These are phyloP conservation scores for Apiotrichum domesticum DNA, from an alignment of 1,284 basidiomycete genomes.

Conservation along the genomic window DNA sequence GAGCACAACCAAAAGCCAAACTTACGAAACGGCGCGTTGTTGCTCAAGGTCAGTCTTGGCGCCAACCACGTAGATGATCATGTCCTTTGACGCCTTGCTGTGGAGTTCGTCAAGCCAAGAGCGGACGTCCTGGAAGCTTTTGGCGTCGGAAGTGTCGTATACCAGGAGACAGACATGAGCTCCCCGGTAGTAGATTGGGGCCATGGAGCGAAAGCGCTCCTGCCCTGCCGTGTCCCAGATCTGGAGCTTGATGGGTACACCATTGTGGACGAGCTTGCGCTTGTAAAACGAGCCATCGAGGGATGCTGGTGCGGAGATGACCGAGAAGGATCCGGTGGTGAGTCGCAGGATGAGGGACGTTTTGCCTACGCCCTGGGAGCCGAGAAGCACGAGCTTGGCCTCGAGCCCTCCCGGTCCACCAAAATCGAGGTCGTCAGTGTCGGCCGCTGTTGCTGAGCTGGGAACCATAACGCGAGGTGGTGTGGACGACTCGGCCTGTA, in stretches of 20 bases:
- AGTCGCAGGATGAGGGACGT: conserved; percentile 89
- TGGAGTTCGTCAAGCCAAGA: conserved; percentile 76
- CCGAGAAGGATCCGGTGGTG: conserved; percentile 83
- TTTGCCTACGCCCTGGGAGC: conserved; percentile 95
- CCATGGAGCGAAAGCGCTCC: conserved; percentile 92
- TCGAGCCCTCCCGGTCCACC: conserved; percentile 55
- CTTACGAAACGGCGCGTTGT: conserved; percentile 33
- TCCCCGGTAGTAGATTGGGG: conserved; percentile 56
- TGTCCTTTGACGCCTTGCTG: conserved; percentile 40
- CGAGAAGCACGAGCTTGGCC: conserved; percentile 95
- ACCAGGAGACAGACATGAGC: conserved; percentile 53
- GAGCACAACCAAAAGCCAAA: conserved; percentile 1
- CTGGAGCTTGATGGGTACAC: conserved; percentile 71
- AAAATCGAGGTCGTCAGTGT: conserved; percentile 21
- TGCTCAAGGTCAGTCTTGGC: conserved; percentile 39
- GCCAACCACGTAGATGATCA: conserved; percentile 44
- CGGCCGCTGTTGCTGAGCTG: neutral
- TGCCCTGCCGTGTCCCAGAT: conserved; percentile 97
- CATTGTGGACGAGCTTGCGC: conserved; percentile 85
- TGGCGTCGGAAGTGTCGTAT: conserved; percentile 55
- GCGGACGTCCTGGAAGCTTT: conserved; percentile 83
- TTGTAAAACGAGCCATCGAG: conserved; percentile 93
- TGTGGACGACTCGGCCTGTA: conserved; percentile 1
- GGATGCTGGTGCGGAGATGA: conserved; percentile 72
- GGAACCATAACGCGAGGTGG: neutral